Evolutionary conservation across 2,329 filamentous ascomycete species (phyloP), one percentile per base, ranked within the genome.

Genomic region (Fusarium drepaniforme): DNA sequence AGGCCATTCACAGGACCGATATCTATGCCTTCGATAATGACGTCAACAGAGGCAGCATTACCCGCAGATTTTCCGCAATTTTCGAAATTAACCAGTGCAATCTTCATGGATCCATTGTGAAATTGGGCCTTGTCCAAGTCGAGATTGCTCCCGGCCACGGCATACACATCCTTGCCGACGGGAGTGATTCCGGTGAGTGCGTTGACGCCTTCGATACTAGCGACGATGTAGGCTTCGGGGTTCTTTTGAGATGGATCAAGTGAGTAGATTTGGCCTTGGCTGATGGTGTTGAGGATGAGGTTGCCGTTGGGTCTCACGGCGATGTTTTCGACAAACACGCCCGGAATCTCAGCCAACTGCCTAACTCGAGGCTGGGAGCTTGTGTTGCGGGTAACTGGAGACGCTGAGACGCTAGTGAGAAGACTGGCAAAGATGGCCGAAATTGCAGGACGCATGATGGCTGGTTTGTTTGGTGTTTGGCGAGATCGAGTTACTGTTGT

Each of bases 271-370:
- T 56, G 21, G 4, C 28, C 35, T 8, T 59, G 35, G 25, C 40
- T 49, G 8, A 71, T 30, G 5, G 57, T 46, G 49, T 13, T 71
- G 11, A 71, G 57, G 5, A 71, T 11, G 25, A 71, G 67, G 46
- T 71, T 21, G 1, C 69, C 69, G 15, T 67, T 71, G 13, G 57
- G 38, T 33, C 69, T 21, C 23, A 18, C 18, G 2, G n/a, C 63
- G 9, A 44, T n/a, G 12, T 71, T 71, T 23, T 71, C 69, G 9
- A 72, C 53, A 35, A 37, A 53, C n/a, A 56, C 30, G 8, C n/a
- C 30, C 1, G 62, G 67, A 16, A 72, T 21, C 12, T 64, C 23
- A 7, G 46, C 62, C 12, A 62, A 11, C 11, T 62, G 25, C 23
- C n/a, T 18, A 2, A 61, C 18, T 1, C 18, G 25, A 11, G 35